These are phyloP conservation scores for Setaria viridis DNA, from an alignment of 202 grass and related monocot species.

Conservation along the genomic window DNA sequence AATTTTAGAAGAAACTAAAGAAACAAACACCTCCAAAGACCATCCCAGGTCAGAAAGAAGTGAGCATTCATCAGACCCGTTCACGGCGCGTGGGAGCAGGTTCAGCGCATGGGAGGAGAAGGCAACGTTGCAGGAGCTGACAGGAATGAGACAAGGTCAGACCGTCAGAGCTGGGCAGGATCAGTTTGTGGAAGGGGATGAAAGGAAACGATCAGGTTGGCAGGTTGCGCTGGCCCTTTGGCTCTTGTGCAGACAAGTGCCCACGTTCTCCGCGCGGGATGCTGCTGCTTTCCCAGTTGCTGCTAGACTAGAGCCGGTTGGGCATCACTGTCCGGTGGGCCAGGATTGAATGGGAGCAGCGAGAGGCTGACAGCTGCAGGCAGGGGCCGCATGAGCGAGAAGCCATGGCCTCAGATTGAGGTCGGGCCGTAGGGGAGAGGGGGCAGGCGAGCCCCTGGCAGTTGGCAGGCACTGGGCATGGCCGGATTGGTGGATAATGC, in stretches of 20 bases:
- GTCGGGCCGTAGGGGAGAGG: not conserved
- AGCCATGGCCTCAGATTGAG: slow-evolving; percentile 10
- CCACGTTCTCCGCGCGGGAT: slow-evolving; percentile 20
- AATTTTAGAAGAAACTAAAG: no score
- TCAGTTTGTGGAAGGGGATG: slow-evolving; percentile 37
- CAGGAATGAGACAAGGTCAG: slow-evolving; percentile 28
- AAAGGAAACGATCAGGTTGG: slow-evolving; percentile 12
- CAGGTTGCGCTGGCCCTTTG: slow-evolving; percentile 32
- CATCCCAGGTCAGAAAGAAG: slow-evolving; percentile 13
- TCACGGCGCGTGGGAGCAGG: not conserved
- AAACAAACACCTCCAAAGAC: not conserved
- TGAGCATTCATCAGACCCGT: not conserved
- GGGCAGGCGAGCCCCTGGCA: not conserved
- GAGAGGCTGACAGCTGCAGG: slow-evolving; percentile 17
- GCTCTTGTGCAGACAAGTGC: slow-evolving; percentile 50
- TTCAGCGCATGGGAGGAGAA: slow-evolving; percentile 5
- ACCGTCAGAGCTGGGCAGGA: not conserved
- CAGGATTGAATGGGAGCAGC: not conserved
- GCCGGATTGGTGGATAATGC: slow-evolving; percentile 45
- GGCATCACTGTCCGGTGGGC: slow-evolving; percentile 36
- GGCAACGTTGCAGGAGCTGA: slow-evolving; percentile 30
- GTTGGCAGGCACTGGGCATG: slow-evolving; percentile 26
- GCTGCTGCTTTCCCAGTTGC: slow-evolving; percentile 24
- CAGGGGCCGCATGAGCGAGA: slow-evolving; percentile 8
- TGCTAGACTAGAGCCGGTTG: slow-evolving; percentile 33